Conservation (phyloP, 176 grass and related monocot genomes). For the Musa schizocarpa region DNA sequence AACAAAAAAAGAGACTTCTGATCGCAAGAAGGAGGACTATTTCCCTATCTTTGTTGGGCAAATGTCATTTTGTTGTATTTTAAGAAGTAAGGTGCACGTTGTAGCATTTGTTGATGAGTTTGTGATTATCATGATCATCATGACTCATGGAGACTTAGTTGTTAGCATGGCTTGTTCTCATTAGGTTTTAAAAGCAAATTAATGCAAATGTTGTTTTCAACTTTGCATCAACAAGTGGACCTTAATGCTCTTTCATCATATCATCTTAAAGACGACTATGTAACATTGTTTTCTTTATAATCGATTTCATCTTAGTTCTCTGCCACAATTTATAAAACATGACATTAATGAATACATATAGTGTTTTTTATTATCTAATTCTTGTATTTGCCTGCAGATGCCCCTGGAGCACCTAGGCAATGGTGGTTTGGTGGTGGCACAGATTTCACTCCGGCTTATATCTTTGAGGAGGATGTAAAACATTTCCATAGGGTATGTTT, state of each 20-base stretch:
- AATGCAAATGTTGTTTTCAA: background rate
- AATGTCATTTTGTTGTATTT: background rate
- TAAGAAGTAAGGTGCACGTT: background rate
- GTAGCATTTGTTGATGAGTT: background rate
- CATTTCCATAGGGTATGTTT: conserved; percentile 87
- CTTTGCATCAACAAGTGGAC: background rate
- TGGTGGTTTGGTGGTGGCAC: conserved; percentile 99
- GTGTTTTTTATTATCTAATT: background rate
- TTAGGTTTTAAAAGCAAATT: background rate
- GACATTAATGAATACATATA: background rate
- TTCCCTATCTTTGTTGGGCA: background rate
- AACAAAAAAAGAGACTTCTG: too few species aligned
- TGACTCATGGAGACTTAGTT: background rate
- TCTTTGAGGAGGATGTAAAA: conserved; percentile 97
- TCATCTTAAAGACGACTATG: too few species aligned
- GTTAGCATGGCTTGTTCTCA: background rate
- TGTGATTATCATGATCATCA: background rate
- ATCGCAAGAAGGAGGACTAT: background rate
- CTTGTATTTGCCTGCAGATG: conserved; percentile 36
- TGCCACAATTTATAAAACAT: background rate
- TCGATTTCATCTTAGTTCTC: background rate
- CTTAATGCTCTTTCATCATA: background rate
- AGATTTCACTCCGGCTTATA: conserved; percentile 89
- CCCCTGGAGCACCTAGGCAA: conserved; percentile 76
- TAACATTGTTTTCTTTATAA: background rate